phyloP scores from a whole-genome alignment of 108 stramenopile genomes.

The Cylindrotheca fusiformis region DNA sequence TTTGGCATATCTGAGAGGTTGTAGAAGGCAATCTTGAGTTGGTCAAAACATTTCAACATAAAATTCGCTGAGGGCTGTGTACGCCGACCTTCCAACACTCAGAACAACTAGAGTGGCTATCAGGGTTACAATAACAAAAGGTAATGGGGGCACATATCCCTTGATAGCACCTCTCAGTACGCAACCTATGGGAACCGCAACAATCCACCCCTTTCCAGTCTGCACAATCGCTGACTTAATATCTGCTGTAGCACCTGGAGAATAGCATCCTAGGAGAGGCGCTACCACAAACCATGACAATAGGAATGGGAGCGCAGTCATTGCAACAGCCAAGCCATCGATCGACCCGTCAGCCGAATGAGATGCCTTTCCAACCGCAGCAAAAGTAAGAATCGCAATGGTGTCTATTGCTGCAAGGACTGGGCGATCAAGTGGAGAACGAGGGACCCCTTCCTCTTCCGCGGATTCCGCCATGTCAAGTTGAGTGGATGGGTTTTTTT shows the following conservation, averaged over 20 bases:
- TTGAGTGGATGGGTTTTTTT: neutral
- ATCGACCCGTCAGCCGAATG: constrained; percentile 43
- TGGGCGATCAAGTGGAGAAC: constrained; percentile 51
- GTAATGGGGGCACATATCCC: constrained; percentile 63
- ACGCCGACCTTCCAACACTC: constrained; percentile 7
- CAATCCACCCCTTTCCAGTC: constrained; percentile 52
- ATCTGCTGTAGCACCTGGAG: constrained; percentile 30
- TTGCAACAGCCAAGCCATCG: constrained; percentile 34
- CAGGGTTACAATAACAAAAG: constrained; percentile 65
- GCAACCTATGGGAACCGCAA: constrained; percentile 62
- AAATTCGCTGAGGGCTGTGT: constrained; percentile 15
- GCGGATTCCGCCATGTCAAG: neutral
- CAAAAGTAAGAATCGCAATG: constrained; percentile 42
- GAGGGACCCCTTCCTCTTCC: constrained; percentile 4
- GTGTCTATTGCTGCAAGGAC: constrained; percentile 49
- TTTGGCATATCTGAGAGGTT: too few species aligned
- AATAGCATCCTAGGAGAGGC: constrained; percentile 52
- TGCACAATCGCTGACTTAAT: constrained; percentile 24
- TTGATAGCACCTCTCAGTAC: constrained; percentile 51
- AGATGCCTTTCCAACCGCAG: constrained; percentile 59
- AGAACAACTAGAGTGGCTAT: constrained; percentile 63
- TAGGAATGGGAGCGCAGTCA: constrained; percentile 53
- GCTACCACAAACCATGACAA: constrained; percentile 44
- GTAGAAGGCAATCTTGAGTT: too few species aligned
- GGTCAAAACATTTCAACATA: constrained; percentile 21